Evolutionary conservation across 2,329 filamentous ascomycete species (phyloP).

Genomic region (Xylaria hypoxylon): DNA sequence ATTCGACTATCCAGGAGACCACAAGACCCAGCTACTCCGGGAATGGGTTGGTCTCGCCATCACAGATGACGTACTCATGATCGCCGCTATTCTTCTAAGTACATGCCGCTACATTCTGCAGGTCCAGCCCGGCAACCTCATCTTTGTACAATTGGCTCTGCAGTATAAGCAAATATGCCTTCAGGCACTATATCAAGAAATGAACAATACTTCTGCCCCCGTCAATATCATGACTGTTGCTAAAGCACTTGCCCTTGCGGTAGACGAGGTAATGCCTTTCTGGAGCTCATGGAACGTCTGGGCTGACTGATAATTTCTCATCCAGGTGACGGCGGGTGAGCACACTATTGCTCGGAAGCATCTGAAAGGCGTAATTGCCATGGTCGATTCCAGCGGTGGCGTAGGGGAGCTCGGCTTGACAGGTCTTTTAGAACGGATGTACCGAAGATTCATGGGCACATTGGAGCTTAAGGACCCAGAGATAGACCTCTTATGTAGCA

Average conservation of each 20-base stretch:
- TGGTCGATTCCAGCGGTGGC: constrained; percentile 13
- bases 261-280: constrained; percentile 18
- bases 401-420: constrained; percentile 10
- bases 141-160: constrained; percentile 15
- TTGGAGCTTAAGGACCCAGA: constrained; percentile 10
- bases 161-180: constrained; percentile 20
- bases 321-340: constrained; percentile 13
- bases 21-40: constrained; percentile 17
- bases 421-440: constrained; percentile 22
- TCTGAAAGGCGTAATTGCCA: constrained; percentile 19
- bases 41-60: constrained; percentile 28
- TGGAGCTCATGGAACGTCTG: not conserved
- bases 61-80: constrained; percentile 17
- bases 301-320: constrained; percentile 2
- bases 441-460: constrained; percentile 8
- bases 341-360: constrained; percentile 17
- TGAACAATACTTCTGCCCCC: constrained; percentile 5
- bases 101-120: constrained; percentile 23
- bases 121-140: constrained; percentile 9
- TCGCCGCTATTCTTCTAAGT: constrained; percentile 22
- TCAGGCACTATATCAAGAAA: constrained; percentile 5
- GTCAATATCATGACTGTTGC: constrained; percentile 19
- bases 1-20: constrained; percentile 18
- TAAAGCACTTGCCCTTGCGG: constrained; percentile 24
- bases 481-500: constrained; percentile 13